Percentiles rank a stretch among this genome's conserved stretches.
phyloP scores from a whole-genome alignment of 495 filamentous ascomycete genomes.

The Trypethelium eluteriae region DNA sequence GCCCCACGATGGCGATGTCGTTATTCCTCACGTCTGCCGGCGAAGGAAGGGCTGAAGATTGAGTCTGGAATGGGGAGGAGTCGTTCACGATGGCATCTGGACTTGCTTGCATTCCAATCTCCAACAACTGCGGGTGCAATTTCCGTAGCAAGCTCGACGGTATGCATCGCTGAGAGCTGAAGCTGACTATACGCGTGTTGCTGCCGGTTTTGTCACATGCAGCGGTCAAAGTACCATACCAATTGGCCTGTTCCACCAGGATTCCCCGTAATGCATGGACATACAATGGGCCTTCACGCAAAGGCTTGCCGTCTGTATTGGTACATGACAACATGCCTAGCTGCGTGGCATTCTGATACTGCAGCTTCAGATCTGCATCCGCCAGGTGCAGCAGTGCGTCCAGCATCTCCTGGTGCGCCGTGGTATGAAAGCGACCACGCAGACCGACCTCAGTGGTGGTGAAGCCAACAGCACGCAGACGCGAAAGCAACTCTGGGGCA shows the following conservation, averaged over 20 bases:
- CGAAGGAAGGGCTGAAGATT: neutral
- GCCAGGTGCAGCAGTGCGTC: neutral
- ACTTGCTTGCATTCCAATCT: neutral
- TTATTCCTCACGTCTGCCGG: conserved; percentile 2
- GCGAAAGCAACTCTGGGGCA: neutral
- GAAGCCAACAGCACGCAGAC: neutral
- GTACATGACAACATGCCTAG: neutral
- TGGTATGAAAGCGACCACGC: neutral
- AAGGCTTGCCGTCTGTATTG: neutral
- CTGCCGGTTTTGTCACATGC: neutral
- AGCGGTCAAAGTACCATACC: neutral
- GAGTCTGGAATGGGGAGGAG: neutral
- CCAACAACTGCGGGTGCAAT: neutral
- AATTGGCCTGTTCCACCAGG: neutral
- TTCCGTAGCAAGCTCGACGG: neutral
- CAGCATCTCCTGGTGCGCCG: neutral
- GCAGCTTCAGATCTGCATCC: neutral
- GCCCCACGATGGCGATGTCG: conserved; percentile 48
- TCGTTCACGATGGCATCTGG: neutral
- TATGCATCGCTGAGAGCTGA: neutral
- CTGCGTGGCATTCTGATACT: neutral
- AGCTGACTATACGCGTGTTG: neutral
- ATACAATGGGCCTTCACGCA: neutral
- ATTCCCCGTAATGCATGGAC: neutral
- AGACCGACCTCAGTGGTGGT: neutral